These are phyloP conservation scores for Venturia pyrina DNA, from an alignment of 2,329 filamentous ascomycete genomes.

Conservation along the genomic window DNA sequence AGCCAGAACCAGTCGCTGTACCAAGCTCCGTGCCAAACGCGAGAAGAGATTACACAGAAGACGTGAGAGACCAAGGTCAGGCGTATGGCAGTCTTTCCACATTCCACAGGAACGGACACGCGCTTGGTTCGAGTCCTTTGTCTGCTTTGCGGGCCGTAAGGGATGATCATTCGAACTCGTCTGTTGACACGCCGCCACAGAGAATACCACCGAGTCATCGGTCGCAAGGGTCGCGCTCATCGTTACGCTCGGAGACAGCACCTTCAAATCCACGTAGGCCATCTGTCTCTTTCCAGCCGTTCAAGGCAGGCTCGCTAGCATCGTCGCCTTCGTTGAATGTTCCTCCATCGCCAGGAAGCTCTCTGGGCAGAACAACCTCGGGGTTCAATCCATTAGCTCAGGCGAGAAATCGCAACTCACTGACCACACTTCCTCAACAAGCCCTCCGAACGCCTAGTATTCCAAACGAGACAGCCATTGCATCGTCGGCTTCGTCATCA, in stretches of 20 bases:
- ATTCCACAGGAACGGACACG: constrained; percentile 67
- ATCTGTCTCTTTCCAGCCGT: constrained; percentile 86
- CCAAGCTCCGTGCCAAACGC: constrained; percentile 60
- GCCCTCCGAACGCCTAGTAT: constrained; percentile 58
- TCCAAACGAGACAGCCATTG: constrained; percentile 49
- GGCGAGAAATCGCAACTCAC: constrained; percentile 58
- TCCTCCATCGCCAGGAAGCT: constrained; percentile 44
- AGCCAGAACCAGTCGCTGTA: constrained; percentile 39
- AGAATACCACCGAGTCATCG: constrained; percentile 38
- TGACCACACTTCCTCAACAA: constrained; percentile 64
- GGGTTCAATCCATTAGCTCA: constrained; percentile 24
- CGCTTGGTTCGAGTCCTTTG: constrained; percentile 64
- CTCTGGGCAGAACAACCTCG: constrained; percentile 18
- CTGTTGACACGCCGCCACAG: constrained; percentile 40
- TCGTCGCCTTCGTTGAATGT: constrained; percentile 59
- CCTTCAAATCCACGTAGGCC: constrained; percentile 52
- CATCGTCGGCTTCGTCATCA: constrained; percentile 61
- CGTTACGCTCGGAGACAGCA: constrained; percentile 40
- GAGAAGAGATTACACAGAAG: constrained; percentile 41
- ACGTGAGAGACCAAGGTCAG: constrained; percentile 55
- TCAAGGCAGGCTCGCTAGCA: constrained; percentile 92
- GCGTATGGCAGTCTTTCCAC: constrained; percentile 86
- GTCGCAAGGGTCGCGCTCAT: constrained; percentile 39
- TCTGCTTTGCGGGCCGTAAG: constrained; percentile 10
- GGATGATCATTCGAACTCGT: constrained; percentile 35